These are phyloP conservation scores for Lasiosphaeria ovina DNA, from an alignment of 495 filamentous ascomycete genomes.

Conservation along the genomic window DNA sequence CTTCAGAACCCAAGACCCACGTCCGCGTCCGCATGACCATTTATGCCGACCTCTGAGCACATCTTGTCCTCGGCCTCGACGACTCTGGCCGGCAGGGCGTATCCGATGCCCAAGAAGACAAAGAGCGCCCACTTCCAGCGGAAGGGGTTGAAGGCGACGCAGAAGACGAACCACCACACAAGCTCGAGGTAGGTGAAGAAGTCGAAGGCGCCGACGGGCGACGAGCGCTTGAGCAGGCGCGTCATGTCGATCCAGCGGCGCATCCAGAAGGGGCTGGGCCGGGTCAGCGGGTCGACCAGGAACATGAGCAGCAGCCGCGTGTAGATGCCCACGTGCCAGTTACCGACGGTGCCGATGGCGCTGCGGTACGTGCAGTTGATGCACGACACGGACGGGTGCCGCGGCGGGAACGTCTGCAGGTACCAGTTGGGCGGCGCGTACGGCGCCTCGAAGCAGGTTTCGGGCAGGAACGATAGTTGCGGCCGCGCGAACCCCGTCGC, in stretches of 20 bases:
- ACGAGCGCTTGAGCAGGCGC: slow-evolving; percentile 62
- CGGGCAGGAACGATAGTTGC: slow-evolving; percentile 67
- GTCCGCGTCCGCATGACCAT: slow-evolving; percentile 7
- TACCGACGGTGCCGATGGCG: slow-evolving; percentile 77
- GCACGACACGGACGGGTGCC: slow-evolving; percentile 63
- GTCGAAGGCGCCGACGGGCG: slow-evolving; percentile 72
- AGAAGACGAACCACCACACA: slow-evolving; percentile 81
- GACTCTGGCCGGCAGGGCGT: slow-evolving; percentile 60
- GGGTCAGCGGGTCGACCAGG: slow-evolving; percentile 71
- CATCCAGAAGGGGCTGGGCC: slow-evolving; percentile 72
- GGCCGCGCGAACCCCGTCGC: slow-evolving; percentile 80
- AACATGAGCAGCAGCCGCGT: slow-evolving; percentile 85
- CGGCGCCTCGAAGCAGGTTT: slow-evolving; percentile 64
- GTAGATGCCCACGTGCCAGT: slow-evolving; percentile 89
- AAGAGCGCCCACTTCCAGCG: slow-evolving; percentile 79
- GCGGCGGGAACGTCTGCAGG: slow-evolving; percentile 73
- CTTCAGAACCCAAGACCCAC: slow-evolving; percentile 22
- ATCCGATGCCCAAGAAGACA: slow-evolving; percentile 73
- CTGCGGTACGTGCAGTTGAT: slow-evolving; percentile 84
- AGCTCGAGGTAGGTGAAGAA: slow-evolving; percentile 88
- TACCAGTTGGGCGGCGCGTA: slow-evolving; percentile 86
- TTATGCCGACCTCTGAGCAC: slow-evolving; percentile 41
- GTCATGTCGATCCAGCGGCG: slow-evolving; percentile 86
- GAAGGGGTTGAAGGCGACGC: slow-evolving; percentile 76
- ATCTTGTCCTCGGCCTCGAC: slow-evolving; percentile 63